These are phyloP conservation scores for Phylloporus gajari DNA, from an alignment of 1,284 basidiomycete genomes.

Conservation along the genomic window DNA sequence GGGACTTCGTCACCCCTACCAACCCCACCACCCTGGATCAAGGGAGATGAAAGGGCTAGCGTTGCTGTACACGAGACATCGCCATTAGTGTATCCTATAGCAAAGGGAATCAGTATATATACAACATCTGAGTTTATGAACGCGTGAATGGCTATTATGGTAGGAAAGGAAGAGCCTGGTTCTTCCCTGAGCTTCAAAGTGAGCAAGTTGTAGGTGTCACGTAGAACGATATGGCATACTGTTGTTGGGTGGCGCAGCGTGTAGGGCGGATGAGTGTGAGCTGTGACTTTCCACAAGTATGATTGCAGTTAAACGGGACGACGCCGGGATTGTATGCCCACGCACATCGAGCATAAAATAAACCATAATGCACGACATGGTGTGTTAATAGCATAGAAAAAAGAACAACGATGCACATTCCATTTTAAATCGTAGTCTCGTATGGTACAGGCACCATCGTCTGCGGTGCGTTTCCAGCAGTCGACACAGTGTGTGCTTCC, in stretches of 20 bases:
- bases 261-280: too few species aligned
- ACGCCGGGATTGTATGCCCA: too few species aligned
- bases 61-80: not conserved
- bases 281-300: too few species aligned
- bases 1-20: too few species aligned
- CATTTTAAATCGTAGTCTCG: slow-evolving; percentile 82
- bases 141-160: not conserved
- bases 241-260: too few species aligned
- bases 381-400: slow-evolving; percentile 21
- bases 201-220: too few species aligned
- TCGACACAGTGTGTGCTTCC: slow-evolving; percentile 81
- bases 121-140: not conserved
- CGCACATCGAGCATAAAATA: too few species aligned
- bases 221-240: too few species aligned
- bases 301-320: too few species aligned
- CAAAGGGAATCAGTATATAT: not conserved
- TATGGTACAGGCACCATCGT: slow-evolving; percentile 93
- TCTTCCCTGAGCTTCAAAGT: too few species aligned
- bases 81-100: not conserved
- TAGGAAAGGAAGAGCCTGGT: too few species aligned
- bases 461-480: slow-evolving; percentile 85
- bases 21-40: not conserved
- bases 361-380: slow-evolving; percentile 11
- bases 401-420: slow-evolving; percentile 17
- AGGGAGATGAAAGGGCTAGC: not conserved